phyloP scores from a whole-genome alignment of 2,329 filamentous ascomycete species.

The Pestalotiopsis sp. region DNA sequence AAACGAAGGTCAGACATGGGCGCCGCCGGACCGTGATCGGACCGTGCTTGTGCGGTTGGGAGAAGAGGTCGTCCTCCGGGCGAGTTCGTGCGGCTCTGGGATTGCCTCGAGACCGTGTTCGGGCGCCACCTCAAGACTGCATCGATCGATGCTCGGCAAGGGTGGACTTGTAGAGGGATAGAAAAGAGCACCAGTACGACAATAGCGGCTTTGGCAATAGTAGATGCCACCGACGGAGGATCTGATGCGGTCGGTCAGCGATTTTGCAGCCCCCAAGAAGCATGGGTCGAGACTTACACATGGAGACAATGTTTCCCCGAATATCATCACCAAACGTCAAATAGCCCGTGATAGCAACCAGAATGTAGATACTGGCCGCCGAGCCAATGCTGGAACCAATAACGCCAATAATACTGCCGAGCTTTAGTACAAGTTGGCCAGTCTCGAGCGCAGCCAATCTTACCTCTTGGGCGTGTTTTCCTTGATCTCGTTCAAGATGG shows the following conservation, averaged over 20 bases:
- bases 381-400: conserved; percentile 83
- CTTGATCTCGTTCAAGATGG: conserved; percentile 91
- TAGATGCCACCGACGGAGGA: conserved; percentile 76
- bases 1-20: conserved; percentile 87
- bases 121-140: conserved; percentile 94
- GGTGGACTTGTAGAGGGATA: conserved; percentile 92
- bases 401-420: conserved; percentile 71
- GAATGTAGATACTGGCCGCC: conserved; percentile 82
- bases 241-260: conserved; percentile 41
- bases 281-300: conserved; percentile 63
- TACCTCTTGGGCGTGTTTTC: conserved; percentile 71
- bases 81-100: conserved; percentile 42
- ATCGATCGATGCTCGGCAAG: conserved; percentile 91
- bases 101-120: conserved; percentile 39
- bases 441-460: conserved; percentile 2
- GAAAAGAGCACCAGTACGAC: conserved; percentile 96
- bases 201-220: conserved; percentile 92
- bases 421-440: conserved; percentile 14
- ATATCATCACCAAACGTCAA: conserved; percentile 92
- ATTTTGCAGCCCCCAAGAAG: conserved; percentile 14
- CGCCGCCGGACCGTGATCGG: conserved; percentile 55
- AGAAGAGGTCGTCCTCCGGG: conserved; percentile 46
- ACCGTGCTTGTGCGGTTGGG: conserved; percentile 38
- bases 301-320: conserved; percentile 88
- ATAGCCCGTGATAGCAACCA: conserved; percentile 94